These are phyloP conservation scores for Taiwanofungus camphoratus DNA, from an alignment of 1,284 basidiomycete species.

Conservation along the genomic window DNA sequence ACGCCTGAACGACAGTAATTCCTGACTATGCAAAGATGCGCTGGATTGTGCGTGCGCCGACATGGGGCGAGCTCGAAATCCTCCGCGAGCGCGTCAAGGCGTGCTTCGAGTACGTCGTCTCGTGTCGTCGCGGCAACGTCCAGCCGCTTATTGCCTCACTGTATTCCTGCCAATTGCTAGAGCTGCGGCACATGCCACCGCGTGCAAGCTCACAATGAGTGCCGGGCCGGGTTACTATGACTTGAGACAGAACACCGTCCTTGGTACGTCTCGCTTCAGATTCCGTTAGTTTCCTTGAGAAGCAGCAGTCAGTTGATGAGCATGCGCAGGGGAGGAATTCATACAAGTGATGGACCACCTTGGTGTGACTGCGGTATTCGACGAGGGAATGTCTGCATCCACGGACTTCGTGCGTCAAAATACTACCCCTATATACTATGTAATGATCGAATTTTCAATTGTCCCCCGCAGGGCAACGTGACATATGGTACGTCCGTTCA, in stretches of 20 bases:
- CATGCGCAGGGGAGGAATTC: constrained; percentile 52
- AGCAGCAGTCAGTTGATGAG: too few relatives aligned
- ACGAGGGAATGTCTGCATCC: constrained; percentile 55
- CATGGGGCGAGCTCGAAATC: constrained; percentile 49
- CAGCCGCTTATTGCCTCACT: not conserved
- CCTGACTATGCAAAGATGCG: constrained; percentile 72
- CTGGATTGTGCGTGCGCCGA: constrained; percentile 71
- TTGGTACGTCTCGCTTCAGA: constrained; percentile 45
- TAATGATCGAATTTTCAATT: not conserved
- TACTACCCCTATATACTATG: not conserved
- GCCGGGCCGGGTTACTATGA: constrained; percentile 43
- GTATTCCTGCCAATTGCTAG: constrained; percentile 27
- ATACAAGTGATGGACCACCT: constrained; percentile 47
- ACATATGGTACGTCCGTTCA: constrained; percentile 40
- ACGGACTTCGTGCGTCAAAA: constrained; percentile 65
- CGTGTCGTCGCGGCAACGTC: not conserved
- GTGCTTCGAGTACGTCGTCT: constrained; percentile 62
- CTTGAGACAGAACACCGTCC: constrained; percentile 55
- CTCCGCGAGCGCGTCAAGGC: constrained; percentile 53
- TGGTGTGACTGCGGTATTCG: constrained; percentile 43
- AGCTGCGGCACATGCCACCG: constrained; percentile 67
- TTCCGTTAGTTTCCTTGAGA: too few relatives aligned
- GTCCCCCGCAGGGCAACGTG: constrained; percentile 48
- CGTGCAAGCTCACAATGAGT: constrained; percentile 52
- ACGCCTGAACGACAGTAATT: constrained; percentile 47